phyloP scores from a whole-genome alignment of 2,329 filamentous ascomycete genomes.

The Cryphonectria naterciae region DNA sequence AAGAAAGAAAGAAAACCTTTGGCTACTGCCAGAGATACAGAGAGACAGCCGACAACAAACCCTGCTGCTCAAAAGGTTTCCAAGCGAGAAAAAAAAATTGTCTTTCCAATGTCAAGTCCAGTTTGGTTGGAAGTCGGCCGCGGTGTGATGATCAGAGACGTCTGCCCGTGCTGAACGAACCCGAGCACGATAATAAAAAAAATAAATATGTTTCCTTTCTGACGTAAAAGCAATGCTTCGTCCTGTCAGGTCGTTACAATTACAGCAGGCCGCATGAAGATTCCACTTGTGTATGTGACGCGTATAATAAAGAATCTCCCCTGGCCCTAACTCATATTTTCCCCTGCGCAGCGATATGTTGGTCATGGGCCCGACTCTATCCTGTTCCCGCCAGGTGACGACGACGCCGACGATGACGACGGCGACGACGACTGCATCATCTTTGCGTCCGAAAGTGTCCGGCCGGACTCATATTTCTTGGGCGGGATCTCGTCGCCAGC shows the following conservation, averaged over 20 bases:
- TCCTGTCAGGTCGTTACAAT: constrained; percentile 27
- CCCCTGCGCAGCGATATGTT: background rate
- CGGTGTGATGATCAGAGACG: constrained; percentile 16
- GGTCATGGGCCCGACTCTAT: constrained; percentile 30
- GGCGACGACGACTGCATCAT: constrained; percentile 36
- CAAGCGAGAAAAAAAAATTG: background rate
- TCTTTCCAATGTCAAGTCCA: constrained; percentile 1
- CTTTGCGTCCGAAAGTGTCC: constrained; percentile 46
- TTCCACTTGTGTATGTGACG: background rate
- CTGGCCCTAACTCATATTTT: background rate
- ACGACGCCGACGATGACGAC: constrained; percentile 22
- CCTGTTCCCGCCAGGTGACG: constrained; percentile 31
- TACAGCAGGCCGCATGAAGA: constrained; percentile 21
- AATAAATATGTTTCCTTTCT: constrained; percentile 11
- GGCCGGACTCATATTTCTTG: constrained; percentile 46
- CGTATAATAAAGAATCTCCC: background rate
- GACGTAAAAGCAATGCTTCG: constrained; percentile 24
- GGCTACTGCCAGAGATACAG: background rate
- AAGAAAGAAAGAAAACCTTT: background rate
- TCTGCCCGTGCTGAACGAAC: constrained; percentile 21
- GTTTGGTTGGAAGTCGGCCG: constrained; percentile 7
- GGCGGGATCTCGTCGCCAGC: constrained; percentile 39
- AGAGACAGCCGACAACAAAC: background rate
- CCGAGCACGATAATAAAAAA: background rate
- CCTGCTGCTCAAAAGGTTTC: background rate